Evolutionary conservation across 352 stramenopile species (phyloP).

Genomic region (Phytopythium vexans): DNA sequence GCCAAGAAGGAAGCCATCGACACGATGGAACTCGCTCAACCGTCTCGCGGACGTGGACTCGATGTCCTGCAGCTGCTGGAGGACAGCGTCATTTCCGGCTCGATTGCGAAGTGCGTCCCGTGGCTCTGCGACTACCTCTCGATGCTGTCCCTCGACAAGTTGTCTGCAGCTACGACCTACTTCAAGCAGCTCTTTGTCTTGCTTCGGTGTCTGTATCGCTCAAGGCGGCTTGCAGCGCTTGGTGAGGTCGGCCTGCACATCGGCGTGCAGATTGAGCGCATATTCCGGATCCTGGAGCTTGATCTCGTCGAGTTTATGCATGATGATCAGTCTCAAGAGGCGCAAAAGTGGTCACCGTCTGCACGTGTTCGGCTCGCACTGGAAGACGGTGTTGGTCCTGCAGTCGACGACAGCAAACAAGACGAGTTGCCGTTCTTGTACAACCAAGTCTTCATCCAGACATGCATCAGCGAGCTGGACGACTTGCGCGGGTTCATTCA

Average conservation of each 20-base stretch:
- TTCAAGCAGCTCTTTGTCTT: conserved; percentile 46
- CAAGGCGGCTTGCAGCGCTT: conserved; percentile 30
- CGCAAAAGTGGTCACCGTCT: conserved; percentile 12
- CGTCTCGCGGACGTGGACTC: not conserved
- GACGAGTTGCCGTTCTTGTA: conserved; percentile 62
- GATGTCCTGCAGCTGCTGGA: conserved; percentile 46
- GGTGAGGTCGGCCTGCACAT: conserved; percentile 58
- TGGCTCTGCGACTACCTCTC: conserved; percentile 65
- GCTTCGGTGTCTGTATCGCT: conserved; percentile 43
- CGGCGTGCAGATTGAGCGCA: conserved; percentile 54
- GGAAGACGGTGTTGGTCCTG: conserved; percentile 3
- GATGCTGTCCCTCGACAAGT: conserved; percentile 51
- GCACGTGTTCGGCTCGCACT: conserved; percentile 13
- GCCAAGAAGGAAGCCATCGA: conserved; percentile 45
- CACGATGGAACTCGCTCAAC: conserved; percentile 34
- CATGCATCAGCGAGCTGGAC: conserved; percentile 53
- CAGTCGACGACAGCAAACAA: conserved; percentile 12
- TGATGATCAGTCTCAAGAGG: conserved; percentile 7
- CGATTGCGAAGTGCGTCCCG: conserved; percentile 54
- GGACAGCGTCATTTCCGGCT: conserved; percentile 31
- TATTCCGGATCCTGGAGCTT: conserved; percentile 43
- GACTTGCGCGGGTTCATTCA: conserved; percentile 59
- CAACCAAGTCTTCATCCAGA: conserved; percentile 64
- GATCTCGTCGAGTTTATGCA: conserved; percentile 17
- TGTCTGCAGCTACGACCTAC: conserved; percentile 47